A percentile compares a stretch with the other conserved stretches of the same genome.
These are phyloP conservation scores for Trichoderma sp. DNA, from an alignment of 2,329 filamentous ascomycete genomes.

Conservation along the genomic window DNA sequence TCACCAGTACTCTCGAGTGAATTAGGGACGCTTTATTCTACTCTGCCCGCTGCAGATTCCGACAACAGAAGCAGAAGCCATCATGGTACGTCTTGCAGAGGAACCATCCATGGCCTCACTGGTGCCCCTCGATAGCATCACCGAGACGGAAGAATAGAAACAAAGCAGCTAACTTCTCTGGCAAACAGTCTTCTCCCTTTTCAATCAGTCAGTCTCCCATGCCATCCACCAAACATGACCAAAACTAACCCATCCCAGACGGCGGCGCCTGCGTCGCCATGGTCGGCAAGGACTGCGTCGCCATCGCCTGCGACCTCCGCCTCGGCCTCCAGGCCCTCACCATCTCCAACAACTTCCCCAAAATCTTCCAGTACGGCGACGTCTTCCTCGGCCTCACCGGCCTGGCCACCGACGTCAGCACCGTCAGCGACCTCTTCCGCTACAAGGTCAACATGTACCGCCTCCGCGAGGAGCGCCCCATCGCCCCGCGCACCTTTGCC, in stretches of 20 bases:
- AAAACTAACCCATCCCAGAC: constrained; percentile 43
- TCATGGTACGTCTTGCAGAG: constrained; percentile 36
- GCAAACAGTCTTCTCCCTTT: constrained; percentile 78
- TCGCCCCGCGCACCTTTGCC: constrained; percentile 91
- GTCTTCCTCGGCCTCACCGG: constrained; percentile 95
- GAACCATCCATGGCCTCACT: neutral
- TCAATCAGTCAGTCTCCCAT: constrained; percentile 75
- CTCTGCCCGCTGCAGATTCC: neutral
- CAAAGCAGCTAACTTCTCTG: constrained; percentile 34
- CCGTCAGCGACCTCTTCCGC: constrained; percentile 94
- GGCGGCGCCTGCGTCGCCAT: constrained; percentile 97
- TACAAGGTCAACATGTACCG: constrained; percentile 99
- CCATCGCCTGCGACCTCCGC: constrained; percentile 97
- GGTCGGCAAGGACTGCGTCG: constrained; percentile 99
- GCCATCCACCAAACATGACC: constrained; percentile 24
- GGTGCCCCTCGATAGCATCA: constrained; percentile 15
- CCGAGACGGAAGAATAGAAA: neutral
- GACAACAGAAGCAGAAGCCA: constrained; percentile 20
- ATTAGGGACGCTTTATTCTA: neutral
- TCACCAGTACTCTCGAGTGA: no score
- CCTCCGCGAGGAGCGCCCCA: constrained; percentile 94
- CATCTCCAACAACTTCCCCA: constrained; percentile 99
- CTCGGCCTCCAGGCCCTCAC: constrained; percentile 95
- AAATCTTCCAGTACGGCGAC: constrained; percentile 96
- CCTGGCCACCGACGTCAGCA: constrained; percentile 92